Percentiles rank a stretch among this genome's conserved stretches.
phyloP scores from a whole-genome alignment of 2,329 filamentous ascomycete genomes.

The Fusarium algeriense region DNA sequence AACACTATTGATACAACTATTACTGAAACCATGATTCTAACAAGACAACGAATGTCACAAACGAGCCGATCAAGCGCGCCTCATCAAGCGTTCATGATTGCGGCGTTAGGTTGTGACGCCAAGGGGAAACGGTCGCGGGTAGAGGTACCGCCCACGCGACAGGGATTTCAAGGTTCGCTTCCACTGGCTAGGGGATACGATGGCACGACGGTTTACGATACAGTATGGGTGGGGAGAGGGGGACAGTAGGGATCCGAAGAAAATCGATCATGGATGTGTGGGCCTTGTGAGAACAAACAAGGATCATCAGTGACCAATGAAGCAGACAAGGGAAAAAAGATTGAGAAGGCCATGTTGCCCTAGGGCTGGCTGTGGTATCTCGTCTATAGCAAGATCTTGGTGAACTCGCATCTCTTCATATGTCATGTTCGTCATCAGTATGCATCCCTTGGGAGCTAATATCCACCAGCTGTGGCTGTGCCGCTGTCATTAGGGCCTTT shows the following conservation, averaged over 20 bases:
- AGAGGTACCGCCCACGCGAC: constrained; percentile 35
- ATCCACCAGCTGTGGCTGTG: background rate
- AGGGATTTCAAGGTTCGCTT: constrained; percentile 43
- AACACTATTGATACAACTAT: background rate
- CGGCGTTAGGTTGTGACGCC: constrained; percentile 26
- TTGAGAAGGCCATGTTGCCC: constrained; percentile 38
- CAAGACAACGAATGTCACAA: constrained; percentile 15
- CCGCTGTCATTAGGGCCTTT: constrained; percentile 1
- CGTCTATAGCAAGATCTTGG: constrained; percentile 27
- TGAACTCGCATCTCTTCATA: constrained; percentile 26
- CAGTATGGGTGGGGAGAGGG: constrained; percentile 36
- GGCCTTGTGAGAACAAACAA: constrained; percentile 32
- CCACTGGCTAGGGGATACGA: constrained; percentile 39
- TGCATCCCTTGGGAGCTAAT: constrained; percentile 1
- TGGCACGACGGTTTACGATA: constrained; percentile 40
- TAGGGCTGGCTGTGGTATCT: constrained; percentile 39
- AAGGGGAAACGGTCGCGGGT: constrained; percentile 37
- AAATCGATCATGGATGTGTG: constrained; percentile 45
- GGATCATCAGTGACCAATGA: constrained; percentile 38
- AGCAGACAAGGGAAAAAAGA: constrained; percentile 31
- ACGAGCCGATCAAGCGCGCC: constrained; percentile 22
- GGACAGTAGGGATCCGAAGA: constrained; percentile 38
- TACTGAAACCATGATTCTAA: background rate
- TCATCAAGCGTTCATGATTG: constrained; percentile 27
- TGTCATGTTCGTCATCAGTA: constrained; percentile 20